Evolutionary conservation across 768 basidiomycete genomes (phyloP).

Genomic region (Rubroboletus satanas): DNA sequence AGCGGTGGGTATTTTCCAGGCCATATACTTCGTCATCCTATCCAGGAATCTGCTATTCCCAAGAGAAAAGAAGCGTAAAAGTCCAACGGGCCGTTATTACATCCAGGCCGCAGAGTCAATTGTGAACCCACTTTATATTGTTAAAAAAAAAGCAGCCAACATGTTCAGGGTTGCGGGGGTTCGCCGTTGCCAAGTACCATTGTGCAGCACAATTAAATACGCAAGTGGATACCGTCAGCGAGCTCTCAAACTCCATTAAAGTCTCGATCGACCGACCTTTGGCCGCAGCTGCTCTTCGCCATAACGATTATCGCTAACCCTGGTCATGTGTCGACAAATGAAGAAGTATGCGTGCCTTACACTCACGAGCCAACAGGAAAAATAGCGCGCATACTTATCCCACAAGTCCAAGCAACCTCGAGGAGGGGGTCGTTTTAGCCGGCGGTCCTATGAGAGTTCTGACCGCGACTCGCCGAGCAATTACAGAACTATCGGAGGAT

Average conservation of each 20-base stretch:
- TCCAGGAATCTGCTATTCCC: neutral
- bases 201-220: neutral
- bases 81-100: neutral
- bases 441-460: neutral
- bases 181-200: neutral
- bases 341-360: neutral
- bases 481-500: neutral
- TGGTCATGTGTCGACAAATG: neutral
- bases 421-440: neutral
- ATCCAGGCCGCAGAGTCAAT: neutral
- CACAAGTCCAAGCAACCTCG: neutral
- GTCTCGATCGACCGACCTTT: neutral
- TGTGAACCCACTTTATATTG: neutral
- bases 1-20: neutral
- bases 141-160: neutral
- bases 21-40: too few species aligned
- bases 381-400: neutral
- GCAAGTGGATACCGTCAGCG: neutral
- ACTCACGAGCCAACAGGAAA: neutral
- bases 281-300: neutral
- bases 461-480: neutral
- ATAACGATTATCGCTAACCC: neutral
- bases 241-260: slow-evolving; percentile 1
- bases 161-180: neutral
- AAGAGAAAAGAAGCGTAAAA: neutral